Evolutionary conservation across 2,329 filamentous ascomycete genomes (phyloP).

Genomic region (Diaporthe sp.): DNA sequence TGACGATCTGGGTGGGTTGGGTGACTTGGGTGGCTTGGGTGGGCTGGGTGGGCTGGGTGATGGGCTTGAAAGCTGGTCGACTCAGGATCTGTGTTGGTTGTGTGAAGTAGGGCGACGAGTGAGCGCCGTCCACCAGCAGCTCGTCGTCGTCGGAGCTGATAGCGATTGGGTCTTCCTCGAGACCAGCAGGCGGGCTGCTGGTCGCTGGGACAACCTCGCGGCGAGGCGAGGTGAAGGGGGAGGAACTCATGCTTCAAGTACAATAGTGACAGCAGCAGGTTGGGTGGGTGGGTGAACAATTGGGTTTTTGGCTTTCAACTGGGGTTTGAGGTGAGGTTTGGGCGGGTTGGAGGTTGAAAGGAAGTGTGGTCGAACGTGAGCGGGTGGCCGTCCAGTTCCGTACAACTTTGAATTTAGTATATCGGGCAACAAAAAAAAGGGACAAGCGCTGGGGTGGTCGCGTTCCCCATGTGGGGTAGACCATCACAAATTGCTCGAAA

Average conservation of each 20-base stretch:
- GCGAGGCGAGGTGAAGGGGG: conserved; percentile 33
- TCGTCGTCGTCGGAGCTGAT: conserved; percentile 30
- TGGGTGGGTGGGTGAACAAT: neutral
- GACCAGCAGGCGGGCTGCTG: conserved; percentile 26
- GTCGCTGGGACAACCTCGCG: conserved; percentile 10
- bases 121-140: neutral
- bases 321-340: neutral
- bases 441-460: no score
- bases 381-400: no score
- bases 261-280: conserved; percentile 3
- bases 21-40: conserved; percentile 49
- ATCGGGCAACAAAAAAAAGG: no score
- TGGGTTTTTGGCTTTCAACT: neutral
- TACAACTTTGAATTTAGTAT: no score
- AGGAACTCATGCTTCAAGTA: conserved; percentile 25
- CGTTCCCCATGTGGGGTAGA: no score
- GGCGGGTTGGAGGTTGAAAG: neutral
- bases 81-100: conserved; percentile 31
- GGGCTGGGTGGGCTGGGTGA: conserved; percentile 45
- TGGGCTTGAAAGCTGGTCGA: conserved; percentile 36
- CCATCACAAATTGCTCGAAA: no score
- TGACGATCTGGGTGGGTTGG: conserved; percentile 50
- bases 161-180: conserved; percentile 20
- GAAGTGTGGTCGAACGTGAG: neutral
- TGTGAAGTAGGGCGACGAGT: conserved; percentile 57